Percentiles rank a stretch among this genome's conserved stretches.
Evolutionary conservation across 139 green algal species (phyloP).

Genomic region (Auxenochlorella pyrenoidosa): DNA sequence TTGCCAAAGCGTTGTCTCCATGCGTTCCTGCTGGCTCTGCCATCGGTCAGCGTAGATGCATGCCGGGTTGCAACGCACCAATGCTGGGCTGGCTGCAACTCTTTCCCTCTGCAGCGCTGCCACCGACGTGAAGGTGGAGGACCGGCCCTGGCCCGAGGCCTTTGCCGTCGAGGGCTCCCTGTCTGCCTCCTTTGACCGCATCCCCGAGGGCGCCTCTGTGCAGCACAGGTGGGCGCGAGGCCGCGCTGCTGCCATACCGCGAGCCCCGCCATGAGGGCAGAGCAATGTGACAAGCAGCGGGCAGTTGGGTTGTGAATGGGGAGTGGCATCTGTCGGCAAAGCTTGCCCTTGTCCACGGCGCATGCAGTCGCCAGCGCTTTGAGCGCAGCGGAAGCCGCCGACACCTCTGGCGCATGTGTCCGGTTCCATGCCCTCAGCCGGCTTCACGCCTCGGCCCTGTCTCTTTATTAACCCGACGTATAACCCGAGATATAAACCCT

Average conservation of each 20-base stretch:
- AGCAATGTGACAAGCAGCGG: not conserved
- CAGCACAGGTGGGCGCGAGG: slow-evolving; percentile 6
- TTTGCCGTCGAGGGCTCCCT: slow-evolving; percentile 34
- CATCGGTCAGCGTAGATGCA: not conserved
- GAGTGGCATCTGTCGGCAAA: too few species aligned
- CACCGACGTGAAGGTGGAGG: slow-evolving; percentile 16
- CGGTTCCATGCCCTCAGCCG: too few species aligned
- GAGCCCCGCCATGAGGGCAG: not conserved
- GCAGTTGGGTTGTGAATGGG: too few species aligned
- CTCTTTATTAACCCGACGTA: too few species aligned
- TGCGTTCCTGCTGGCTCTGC: not conserved
- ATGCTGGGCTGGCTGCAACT: too few species aligned
- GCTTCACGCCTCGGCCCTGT: too few species aligned
- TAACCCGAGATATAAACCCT: too few species aligned
- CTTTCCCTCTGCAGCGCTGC: slow-evolving; percentile 22
- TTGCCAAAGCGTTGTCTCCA: not conserved
- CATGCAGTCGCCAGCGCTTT: too few species aligned
- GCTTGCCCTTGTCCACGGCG: too few species aligned
- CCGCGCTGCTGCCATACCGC: not conserved
- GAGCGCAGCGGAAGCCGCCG: too few species aligned
- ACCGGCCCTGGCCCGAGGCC: slow-evolving; percentile 28
- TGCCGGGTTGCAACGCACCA: too few species aligned
- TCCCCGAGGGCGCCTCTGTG: slow-evolving; percentile 39
- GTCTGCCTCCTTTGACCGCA: slow-evolving; percentile 34
- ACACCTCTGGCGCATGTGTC: too few species aligned